Evolutionary conservation across 331 rosid species (phyloP), one percentile per base, ranked within the genome.

Genomic region (Arachis monticola): DNA sequence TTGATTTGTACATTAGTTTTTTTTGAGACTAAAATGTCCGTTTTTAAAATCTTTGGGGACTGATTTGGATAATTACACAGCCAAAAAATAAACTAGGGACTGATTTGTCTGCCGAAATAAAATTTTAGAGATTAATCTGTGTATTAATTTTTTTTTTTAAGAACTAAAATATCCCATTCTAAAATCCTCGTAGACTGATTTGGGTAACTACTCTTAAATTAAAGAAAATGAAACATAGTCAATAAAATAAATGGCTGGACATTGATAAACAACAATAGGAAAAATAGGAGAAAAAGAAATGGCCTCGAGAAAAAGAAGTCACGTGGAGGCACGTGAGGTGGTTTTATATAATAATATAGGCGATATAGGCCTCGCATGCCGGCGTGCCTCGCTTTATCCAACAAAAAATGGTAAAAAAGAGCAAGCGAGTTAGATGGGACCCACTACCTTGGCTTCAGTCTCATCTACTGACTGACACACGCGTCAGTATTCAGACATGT

Each of bases 381-480:
- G 86, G 90, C 94, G 85, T 88, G 95, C 96, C 84, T 66, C 72
- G 79, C 91, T 83, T 84, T 87, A 56, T 56, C 81, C 81, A 73
- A 67, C 88, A 79, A 67, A 80, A 80, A 79, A 77, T 75, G 64
- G 38, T 70, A 55, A 73, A 78, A 53, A 63, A 48, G 52, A 11
- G 57, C 4, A 6, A 53, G 59, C 48, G 62, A 53, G 72, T 27
- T 12, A 53, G 50, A 2, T 60, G 83, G 94, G 92, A 59, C 84
- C 89, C 91, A 90, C 74, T 75, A 78, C 91, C 88, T 72, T 75
- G 78, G 75, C 40, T 70, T 72, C 82, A 58, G 12, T 48, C 5
- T 51, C 50, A 67, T 67, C 22, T 61, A 31, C 81, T 83, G 83
- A 31, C 81, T 83, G 85, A 72, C 77, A 77, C 30, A 5, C 12